phyloP scores from a whole-genome alignment of 768 basidiomycete genomes.

The Tulasnella sp. region DNA sequence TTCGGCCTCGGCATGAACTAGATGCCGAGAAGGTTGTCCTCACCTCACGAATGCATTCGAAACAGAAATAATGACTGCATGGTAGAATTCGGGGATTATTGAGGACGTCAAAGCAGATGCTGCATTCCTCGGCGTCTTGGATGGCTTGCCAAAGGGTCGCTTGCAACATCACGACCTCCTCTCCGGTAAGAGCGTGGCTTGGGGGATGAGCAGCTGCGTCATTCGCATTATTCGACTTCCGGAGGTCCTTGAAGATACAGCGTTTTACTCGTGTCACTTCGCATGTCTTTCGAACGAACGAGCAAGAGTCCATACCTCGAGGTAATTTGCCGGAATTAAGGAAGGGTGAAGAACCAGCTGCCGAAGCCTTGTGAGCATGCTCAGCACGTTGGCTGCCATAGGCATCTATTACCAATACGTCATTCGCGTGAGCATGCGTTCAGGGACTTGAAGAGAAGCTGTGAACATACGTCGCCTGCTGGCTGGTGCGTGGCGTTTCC shows the following conservation, averaged over 20 bases:
- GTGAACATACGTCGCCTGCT: neutral
- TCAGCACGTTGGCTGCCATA: slow-evolving; percentile 50
- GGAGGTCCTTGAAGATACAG: neutral
- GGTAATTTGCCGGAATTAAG: slow-evolving; percentile 60
- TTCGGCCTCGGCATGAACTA: neutral
- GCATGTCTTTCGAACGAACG: neutral
- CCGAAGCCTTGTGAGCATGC: slow-evolving; percentile 82
- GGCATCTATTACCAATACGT: slow-evolving; percentile 41
- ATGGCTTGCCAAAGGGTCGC: slow-evolving; percentile 52
- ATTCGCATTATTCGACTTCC: slow-evolving; percentile 3
- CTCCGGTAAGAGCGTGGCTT: slow-evolving; percentile 40
- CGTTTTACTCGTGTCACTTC: neutral
- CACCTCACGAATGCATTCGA: slow-evolving; percentile 39
- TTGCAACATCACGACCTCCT: slow-evolving; percentile 51
- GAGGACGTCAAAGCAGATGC: slow-evolving; percentile 30
- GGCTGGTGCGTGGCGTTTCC: neutral
- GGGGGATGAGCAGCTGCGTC: neutral
- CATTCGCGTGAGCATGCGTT: slow-evolving; percentile 1
- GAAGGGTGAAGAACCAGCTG: slow-evolving; percentile 75
- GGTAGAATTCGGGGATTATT: slow-evolving; percentile 63
- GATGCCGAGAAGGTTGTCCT: neutral
- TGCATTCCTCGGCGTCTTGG: slow-evolving; percentile 79
- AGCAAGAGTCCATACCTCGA: slow-evolving; percentile 45
- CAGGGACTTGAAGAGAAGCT: neutral
- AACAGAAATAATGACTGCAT: slow-evolving; percentile 67